Base-by-base conservation (phyloP, 495 filamentous ascomycete species). In the Podospora tetraspora region DNA sequence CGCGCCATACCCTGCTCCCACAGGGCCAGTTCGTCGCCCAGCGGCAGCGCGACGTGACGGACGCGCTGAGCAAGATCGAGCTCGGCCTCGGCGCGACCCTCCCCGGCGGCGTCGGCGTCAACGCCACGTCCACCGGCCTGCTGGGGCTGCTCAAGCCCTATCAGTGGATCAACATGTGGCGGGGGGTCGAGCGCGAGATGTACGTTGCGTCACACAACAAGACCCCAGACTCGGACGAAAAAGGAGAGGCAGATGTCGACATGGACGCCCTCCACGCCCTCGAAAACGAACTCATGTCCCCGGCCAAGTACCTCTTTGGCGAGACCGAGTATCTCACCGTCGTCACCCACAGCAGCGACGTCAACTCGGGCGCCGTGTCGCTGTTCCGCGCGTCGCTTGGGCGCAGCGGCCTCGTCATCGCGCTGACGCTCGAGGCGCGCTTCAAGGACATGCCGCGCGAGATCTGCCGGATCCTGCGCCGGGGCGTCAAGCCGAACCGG, bases 231-330 rank as follows among this genome's bases (percentile, higher is more conserved):
- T 6, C 37, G 30, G 56, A 19, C 16, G 56, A 13, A 59, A 43
- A 27, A n/a, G n/a, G 29, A 5, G 61, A 43, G 1, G 13, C 1
- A 1, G 61, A 63, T 2, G 30, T 30, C n/a, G 61, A 43, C 21
- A 63, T 63, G 62, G 62, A 63, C 13, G 34, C n/a, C 27, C 62
- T 63, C 22, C 62, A 63, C 62, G n/a, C 19, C 10, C n/a, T 63
- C 32, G 62, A 63, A 29, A 52, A 63, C 62, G 62, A 63, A 3
- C 34, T 63, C 27, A 63, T 63, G 22, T 22, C 27, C 22, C n/a
- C 34, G 32, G 62, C 10, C 29, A 63, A 63, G 34, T 63, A 63
- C 32, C 62, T 24, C 27, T 30, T 43, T 23, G 62, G 62, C 32
- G 62, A 37, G 10, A 22, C 27, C 62, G 62, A 63, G 34, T 63